These are phyloP conservation scores for Cryphonectria carpinicola DNA, from an alignment of 2,329 filamentous ascomycete species.

Conservation along the genomic window DNA sequence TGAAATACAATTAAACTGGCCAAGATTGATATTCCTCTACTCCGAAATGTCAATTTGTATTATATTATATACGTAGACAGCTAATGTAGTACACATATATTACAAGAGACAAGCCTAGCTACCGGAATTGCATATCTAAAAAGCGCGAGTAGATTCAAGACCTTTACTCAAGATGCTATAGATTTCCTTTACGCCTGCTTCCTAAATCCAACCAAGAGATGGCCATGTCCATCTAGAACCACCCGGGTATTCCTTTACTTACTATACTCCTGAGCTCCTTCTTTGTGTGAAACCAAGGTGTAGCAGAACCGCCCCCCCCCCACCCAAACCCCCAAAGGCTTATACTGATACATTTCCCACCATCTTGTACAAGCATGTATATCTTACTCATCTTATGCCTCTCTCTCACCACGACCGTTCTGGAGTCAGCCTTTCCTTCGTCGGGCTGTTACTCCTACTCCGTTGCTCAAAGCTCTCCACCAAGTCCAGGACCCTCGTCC, in stretches of 20 bases:
- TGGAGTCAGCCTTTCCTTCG: conserved; percentile 5
- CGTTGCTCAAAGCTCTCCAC: conserved; percentile 58
- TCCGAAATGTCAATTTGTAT: too few species aligned
- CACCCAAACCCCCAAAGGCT: too few species aligned
- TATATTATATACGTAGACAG: too few species aligned
- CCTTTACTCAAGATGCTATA: not conserved
- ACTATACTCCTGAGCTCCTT: not conserved
- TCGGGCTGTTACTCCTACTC: conserved; percentile 48
- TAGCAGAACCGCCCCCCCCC: not conserved
- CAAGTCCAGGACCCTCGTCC: conserved; percentile 57
- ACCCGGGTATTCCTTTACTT: not conserved
- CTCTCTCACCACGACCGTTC: conserved; percentile 13
- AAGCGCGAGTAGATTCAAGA: not conserved
- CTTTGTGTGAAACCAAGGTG: not conserved
- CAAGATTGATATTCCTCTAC: too few species aligned
- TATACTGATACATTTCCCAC: not conserved
- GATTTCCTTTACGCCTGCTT: not conserved
- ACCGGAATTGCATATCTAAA: too few species aligned
- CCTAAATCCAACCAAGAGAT: not conserved
- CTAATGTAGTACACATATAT: too few species aligned
- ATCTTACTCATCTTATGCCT: not conserved
- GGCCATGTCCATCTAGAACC: not conserved
- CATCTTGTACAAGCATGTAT: not conserved
- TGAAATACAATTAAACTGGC: too few species aligned
- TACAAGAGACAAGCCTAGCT: too few species aligned